Base-by-base conservation (phyloP, 495 filamentous ascomycete species). In the Tetracladium setigerum region DNA sequence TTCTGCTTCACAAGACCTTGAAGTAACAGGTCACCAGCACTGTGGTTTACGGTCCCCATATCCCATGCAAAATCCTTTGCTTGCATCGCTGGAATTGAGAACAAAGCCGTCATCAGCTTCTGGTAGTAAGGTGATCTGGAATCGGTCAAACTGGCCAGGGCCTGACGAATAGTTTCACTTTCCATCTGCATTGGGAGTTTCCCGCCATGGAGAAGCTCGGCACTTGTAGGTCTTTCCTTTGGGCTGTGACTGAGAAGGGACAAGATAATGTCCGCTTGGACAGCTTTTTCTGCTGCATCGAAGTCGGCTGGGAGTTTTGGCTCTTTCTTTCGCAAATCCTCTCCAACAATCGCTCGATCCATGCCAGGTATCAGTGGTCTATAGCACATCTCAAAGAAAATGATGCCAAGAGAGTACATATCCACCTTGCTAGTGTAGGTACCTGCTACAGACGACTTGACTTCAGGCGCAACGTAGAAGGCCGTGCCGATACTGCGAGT, bases 311-410 rank as follows among this genome's bases (percentile, higher is more conserved):
- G 92, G 34, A 97, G 74, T 6, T 58, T 62, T 37, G 84, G 79
- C 14, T 83, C 67, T 32, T 77, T 76, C 52, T 84, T 73, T 19
- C 91, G 76, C 11, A 98, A 70, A 36, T 73, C 67, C 44, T 82
- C 73, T 13, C 96, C 66, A 9, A 86, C 83, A 45, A 82, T 67
- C 17, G 86, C 87, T 30, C 94, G 79, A 64, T 97, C 89, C 89
- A 97, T 97, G 0, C 81, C 84, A 1, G 85, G 81, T 41, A 83
- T 80, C 2, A 94, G 71, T 22, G 82, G 72, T 18, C 47, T 44
- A 56, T 89, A 82, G 52, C 86, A 92, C 91, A 98, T 97, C 62
- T 98, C 92, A 55, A 97, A 95, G 65, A 98, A 95, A 47, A 98
- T 97, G 38, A 98, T 84, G 9, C 92, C 92, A 24, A 98, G 69